phyloP scores from a whole-genome alignment of 768 basidiomycete genomes.

The Lactarius evosmus region DNA sequence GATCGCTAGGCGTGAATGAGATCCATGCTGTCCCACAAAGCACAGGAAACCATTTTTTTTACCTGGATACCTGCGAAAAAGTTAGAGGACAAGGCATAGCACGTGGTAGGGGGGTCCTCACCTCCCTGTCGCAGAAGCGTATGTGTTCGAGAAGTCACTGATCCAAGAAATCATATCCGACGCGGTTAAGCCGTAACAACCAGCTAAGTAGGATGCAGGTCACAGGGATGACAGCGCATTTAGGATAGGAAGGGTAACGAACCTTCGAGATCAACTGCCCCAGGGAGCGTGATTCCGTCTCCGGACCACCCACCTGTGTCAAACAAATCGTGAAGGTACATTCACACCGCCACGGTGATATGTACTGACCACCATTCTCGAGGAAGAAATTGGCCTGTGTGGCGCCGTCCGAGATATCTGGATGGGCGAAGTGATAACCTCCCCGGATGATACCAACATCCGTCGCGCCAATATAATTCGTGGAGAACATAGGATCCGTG shows the following conservation, averaged over 20 bases:
- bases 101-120: conserved; percentile 30
- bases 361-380: conserved; percentile 33
- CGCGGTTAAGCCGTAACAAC: conserved; percentile 54
- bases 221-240: not conserved
- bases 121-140: conserved; percentile 47
- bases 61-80: conserved; percentile 41
- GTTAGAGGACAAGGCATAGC: not conserved
- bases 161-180: conserved; percentile 63
- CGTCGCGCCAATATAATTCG: conserved; percentile 56
- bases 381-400: conserved; percentile 59
- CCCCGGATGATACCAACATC: conserved; percentile 58
- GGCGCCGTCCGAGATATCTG: conserved; percentile 54
- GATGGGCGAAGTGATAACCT: conserved; percentile 59
- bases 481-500: conserved; percentile 43
- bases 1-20: conserved; percentile 41
- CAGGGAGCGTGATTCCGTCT: conserved; percentile 61
- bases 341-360: not conserved
- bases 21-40: not conserved
- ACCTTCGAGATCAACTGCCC: conserved; percentile 65
- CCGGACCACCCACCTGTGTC: conserved; percentile 49
- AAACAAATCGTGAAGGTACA: not conserved
- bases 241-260: conserved; percentile 16
- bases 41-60: conserved; percentile 20
- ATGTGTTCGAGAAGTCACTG: conserved; percentile 57
- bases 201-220: conserved; percentile 26